Base-by-base conservation (phyloP, 441 rosid species). In the Aquilaria agallochum region DNA sequence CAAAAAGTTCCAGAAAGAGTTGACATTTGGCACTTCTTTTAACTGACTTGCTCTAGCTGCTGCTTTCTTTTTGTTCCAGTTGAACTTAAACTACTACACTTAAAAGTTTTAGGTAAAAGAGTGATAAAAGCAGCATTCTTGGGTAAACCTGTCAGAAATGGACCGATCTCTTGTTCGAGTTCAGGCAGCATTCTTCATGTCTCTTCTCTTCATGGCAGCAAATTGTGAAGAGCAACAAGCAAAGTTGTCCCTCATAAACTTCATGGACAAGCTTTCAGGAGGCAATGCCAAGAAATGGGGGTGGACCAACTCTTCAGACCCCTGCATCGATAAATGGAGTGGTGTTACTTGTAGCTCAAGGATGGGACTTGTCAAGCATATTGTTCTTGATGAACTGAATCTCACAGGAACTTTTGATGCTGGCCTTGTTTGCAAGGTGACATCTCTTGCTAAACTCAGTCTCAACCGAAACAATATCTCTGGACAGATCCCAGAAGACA, bases 251-350 rank as follows among this genome's bases (percentile, higher is more conserved):
- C 59, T 84, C 42, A 70, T 84, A 33, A 64, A 47, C 54, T 84
- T 87, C 80, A 74, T 83, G 80, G 72, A 54, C 42, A 70, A 76
- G 31, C 80, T 87, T 55, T 72, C 86, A 2, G 67, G 58, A 9
- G 79, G 66, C 11, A 75, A 58, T 60, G 65, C 42, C 12, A 63
- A 33, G 14, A 65, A 56, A 10, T 81, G 79, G 81, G 93, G 88
- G 12, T 87, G 90, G 88, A 74, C 71, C 72, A 36, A 31, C 31
- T 67, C 58, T 62, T 79, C 85, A 13, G 85, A 80, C 68, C 94
- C 90, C 53, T 84, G 90, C 73, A 52, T 9, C 30, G 76, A 64
- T 68, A 64, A 58, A 20, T 84, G 88, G 94, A 12, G 1, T 30
- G 89, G 86, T 1, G 77, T 84, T 36, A 20, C 5, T 0, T 84